Conservation (phyloP, 2,329 filamentous ascomycete genomes). For the Septoria linicola region DNA sequence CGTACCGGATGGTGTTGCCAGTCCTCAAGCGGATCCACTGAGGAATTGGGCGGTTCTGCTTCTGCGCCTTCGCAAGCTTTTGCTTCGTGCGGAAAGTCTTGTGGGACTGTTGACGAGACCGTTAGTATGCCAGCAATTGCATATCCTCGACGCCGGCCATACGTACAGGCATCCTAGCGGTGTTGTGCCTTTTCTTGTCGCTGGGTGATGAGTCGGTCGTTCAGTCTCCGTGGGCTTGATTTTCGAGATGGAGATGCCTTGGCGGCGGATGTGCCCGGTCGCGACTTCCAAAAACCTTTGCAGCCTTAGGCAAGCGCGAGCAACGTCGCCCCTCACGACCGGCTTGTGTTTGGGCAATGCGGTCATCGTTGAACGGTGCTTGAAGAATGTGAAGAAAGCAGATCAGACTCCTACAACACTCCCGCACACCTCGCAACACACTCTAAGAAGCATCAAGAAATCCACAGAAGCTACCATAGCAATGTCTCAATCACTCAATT, state of each 20-base stretch:
- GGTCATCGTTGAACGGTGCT: constrained; percentile 5
- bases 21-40: constrained; percentile 99
- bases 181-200: constrained; percentile 21
- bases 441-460: constrained; percentile 14
- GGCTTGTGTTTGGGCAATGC: background rate
- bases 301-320: too few species aligned
- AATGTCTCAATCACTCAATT: constrained; percentile 24
- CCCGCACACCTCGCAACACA: constrained; percentile 1
- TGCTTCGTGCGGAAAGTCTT: constrained; percentile 99
- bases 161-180: constrained; percentile 40
- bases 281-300: too few species aligned
- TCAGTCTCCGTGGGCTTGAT: constrained; percentile 43
- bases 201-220: constrained; percentile 17
- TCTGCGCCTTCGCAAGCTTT: constrained; percentile 99
- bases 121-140: constrained; percentile 15
- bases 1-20: constrained; percentile 99
- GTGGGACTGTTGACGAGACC: constrained; percentile 69
- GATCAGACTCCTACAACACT: background rate
- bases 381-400: background rate
- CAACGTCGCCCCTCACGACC: too few species aligned
- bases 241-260: constrained; percentile 47
- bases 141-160: constrained; percentile 2
- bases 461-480: background rate
- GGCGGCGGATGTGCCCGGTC: background rate
- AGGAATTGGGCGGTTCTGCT: constrained; percentile 99